These are phyloP conservation scores for Sisymbrium altissimum DNA, from an alignment of 345 rosid genomes.

Conservation along the genomic window DNA sequence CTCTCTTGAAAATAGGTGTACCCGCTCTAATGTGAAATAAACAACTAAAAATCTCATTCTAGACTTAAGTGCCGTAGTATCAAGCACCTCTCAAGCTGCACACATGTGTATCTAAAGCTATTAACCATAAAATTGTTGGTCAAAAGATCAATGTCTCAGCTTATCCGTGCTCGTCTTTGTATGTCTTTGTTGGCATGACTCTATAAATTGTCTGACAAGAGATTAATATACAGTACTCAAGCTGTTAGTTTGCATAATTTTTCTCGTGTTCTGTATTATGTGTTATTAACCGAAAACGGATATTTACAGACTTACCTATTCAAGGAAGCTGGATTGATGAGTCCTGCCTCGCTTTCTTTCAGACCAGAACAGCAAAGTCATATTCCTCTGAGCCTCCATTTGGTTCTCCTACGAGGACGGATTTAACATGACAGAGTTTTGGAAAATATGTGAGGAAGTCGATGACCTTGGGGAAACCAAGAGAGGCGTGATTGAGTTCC, in stretches of 20 bases:
- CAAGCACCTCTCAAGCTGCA: neutral
- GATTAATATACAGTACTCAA: neutral
- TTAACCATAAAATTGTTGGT: neutral
- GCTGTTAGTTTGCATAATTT: neutral
- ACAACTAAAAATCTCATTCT: constrained; percentile 1
- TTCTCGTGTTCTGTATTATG: constrained; percentile 4
- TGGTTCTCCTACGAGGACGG: constrained; percentile 30
- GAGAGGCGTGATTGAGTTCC: constrained; percentile 68
- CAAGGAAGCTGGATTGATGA: constrained; percentile 41
- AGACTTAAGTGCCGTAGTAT: constrained; percentile 10
- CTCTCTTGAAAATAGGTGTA: neutral
- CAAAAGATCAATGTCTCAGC: constrained; percentile 11
- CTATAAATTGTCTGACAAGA: constrained; percentile 1
- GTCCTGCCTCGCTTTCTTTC: constrained; percentile 29
- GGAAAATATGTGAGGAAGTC: constrained; percentile 63
- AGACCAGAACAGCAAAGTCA: constrained; percentile 29
- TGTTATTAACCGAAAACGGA: constrained; percentile 13
- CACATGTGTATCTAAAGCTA: neutral
- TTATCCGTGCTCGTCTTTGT: neutral
- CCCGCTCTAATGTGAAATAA: neutral
- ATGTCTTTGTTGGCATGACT: neutral
- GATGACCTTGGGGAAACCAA: constrained; percentile 73
- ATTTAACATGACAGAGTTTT: constrained; percentile 47
- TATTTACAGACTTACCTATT: constrained; percentile 34
- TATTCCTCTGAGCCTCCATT: too few relatives aligned